Conservation (phyloP, 148 eudicot genomes). For the Rhododendron ferrugineum region DNA sequence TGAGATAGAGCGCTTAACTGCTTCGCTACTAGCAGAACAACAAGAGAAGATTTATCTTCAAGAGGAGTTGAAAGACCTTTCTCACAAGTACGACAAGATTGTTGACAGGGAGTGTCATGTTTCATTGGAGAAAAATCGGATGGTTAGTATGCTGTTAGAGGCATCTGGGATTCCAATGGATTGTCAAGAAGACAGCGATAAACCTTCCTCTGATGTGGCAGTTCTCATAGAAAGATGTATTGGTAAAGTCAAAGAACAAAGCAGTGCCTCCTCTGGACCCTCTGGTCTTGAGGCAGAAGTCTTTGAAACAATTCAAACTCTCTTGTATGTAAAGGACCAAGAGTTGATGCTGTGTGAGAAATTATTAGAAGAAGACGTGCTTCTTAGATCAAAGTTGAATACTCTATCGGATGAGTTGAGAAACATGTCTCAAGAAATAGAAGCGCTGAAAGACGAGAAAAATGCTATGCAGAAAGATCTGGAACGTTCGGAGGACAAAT, state of each 20-base stretch:
- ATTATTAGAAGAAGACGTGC: conserved; percentile 50
- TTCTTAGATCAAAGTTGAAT: conserved; percentile 38
- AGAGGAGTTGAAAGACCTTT: conserved; percentile 55
- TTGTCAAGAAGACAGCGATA: conserved; percentile 19
- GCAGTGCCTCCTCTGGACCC: conserved; percentile 26
- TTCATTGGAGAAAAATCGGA: conserved; percentile 51
- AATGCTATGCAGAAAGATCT: conserved; percentile 53
- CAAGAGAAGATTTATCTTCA: conserved; percentile 54
- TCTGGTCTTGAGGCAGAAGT: conserved; percentile 34
- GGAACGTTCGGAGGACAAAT: conserved; percentile 74
- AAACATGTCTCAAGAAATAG: conserved; percentile 43
- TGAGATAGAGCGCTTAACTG: conserved; percentile 47
- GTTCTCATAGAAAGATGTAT: conserved; percentile 50
- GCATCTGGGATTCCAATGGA: conserved; percentile 51
- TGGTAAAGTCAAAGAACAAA: conserved; percentile 39
- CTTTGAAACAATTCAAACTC: conserved; percentile 51
- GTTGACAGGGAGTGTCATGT: conserved; percentile 40
- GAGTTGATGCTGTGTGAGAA: conserved; percentile 48
- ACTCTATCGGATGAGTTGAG: conserved; percentile 37
- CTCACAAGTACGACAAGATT: conserved; percentile 31
- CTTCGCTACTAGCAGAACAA: conserved; percentile 45
- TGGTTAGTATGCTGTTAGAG: conserved; percentile 49
- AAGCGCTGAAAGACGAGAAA: conserved; percentile 51
- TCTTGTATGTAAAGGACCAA: conserved; percentile 52
- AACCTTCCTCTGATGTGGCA: conserved; percentile 28